phyloP scores from a whole-genome alignment of 148 eudicot species.

The Oxyria digyna region DNA sequence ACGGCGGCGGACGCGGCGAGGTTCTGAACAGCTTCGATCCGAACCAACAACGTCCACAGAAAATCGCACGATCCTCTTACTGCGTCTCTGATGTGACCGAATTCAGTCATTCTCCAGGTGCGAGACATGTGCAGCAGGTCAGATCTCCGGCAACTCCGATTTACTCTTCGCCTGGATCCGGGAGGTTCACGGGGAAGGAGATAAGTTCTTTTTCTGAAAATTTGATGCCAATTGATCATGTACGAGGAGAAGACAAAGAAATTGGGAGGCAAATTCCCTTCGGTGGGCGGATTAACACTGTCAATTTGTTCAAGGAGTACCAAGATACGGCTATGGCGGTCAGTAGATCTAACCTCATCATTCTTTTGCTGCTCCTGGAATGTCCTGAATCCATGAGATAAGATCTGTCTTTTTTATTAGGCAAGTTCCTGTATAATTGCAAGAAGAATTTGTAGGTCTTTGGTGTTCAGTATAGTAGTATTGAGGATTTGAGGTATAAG shows the following conservation, averaged over 20 bases:
- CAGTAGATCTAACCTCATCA: background rate
- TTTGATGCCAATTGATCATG: slow-evolving; percentile 20
- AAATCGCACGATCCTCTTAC: slow-evolving; percentile 21
- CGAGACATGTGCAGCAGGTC: slow-evolving; percentile 30
- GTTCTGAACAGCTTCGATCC: background rate
- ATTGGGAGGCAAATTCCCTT: slow-evolving; percentile 36
- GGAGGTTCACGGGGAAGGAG: slow-evolving; percentile 14
- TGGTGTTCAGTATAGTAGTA: background rate
- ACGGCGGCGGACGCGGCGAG: slow-evolving; percentile 1
- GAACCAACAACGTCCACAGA: slow-evolving; percentile 30
- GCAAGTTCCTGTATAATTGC: background rate
- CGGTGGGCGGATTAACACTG: slow-evolving; percentile 64
- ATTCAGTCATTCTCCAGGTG: slow-evolving; percentile 27
- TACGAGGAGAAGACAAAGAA: slow-evolving; percentile 21
- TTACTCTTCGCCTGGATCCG: slow-evolving; percentile 21
- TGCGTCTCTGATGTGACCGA: slow-evolving; percentile 26
- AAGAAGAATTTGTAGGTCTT: background rate
- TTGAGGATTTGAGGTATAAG: background rate
- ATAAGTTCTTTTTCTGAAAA: slow-evolving; percentile 20
- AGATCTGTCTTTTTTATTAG: background rate
- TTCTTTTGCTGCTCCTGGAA: background rate
- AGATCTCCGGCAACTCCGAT: slow-evolving; percentile 21
- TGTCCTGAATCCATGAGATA: background rate
- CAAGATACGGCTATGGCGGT: slow-evolving; percentile 89
- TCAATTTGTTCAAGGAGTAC: slow-evolving; percentile 72